Percentiles rank a stretch among this genome's conserved stretches.
These are phyloP conservation scores for Colletotrichum salicis DNA, from an alignment of 2,329 filamentous ascomycete species.

Conservation along the genomic window DNA sequence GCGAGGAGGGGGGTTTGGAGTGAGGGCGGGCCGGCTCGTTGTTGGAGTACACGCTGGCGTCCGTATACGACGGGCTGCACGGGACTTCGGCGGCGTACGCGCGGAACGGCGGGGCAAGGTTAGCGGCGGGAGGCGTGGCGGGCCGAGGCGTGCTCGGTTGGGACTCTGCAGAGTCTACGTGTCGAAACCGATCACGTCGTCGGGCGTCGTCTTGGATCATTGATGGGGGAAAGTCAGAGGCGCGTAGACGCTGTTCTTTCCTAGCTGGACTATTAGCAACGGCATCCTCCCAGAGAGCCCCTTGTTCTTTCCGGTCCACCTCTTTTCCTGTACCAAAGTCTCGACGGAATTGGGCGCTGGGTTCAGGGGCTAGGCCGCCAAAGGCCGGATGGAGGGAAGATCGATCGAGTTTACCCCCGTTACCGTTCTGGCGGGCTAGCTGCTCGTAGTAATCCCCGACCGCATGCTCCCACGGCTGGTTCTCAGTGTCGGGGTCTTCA, in stretches of 20 bases:
- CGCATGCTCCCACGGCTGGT: neutral
- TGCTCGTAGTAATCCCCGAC: slow-evolving; percentile 5
- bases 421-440: neutral
- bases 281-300: neutral
- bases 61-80: neutral
- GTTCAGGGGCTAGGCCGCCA: neutral
- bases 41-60: neutral
- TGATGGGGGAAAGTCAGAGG: neutral
- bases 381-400: slow-evolving; percentile 13
- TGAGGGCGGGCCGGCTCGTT: neutral
- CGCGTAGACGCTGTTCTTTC: neutral
- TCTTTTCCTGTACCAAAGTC: neutral
- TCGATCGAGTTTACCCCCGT: slow-evolving; percentile 3
- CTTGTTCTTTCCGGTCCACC: neutral
- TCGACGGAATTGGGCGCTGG: neutral
- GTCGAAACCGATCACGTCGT: neutral
- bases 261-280: neutral
- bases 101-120: neutral
- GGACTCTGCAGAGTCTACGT: neutral
- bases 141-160: neutral
- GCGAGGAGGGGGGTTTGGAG: neutral
- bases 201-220: slow-evolving; percentile 1
- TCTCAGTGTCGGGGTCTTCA: neutral
- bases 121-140: neutral
- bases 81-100: neutral